phyloP scores from a whole-genome alignment of 352 stramenopile genomes.

The Phytophthora pseudosyringae region DNA sequence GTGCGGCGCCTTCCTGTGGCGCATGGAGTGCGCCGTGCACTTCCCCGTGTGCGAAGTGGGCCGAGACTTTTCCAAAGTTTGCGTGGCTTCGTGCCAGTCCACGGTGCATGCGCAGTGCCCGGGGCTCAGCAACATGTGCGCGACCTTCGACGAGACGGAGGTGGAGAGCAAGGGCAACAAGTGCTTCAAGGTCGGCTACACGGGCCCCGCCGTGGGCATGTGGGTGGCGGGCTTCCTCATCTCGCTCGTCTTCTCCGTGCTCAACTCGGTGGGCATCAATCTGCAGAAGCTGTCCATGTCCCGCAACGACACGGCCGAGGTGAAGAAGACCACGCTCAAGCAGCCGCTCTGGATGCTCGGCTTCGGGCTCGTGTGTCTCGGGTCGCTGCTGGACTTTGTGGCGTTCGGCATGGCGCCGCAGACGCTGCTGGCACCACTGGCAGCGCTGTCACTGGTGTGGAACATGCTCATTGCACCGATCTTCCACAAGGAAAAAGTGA shows the following conservation, averaged over 20 bases:
- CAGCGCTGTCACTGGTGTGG: constrained; percentile 90
- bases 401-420: constrained; percentile 92
- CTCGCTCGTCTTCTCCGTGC: constrained; percentile 87
- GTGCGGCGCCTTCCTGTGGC: constrained; percentile 63
- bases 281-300: constrained; percentile 92
- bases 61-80: constrained; percentile 70
- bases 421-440: constrained; percentile 89
- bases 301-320: constrained; percentile 65
- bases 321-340: constrained; percentile 79
- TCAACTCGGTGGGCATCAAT: constrained; percentile 92
- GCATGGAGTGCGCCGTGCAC: constrained; percentile 73
- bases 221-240: constrained; percentile 90
- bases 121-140: constrained; percentile 66
- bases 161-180: constrained; percentile 74
- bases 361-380: constrained; percentile 81
- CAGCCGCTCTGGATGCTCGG: constrained; percentile 92
- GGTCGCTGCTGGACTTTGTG: constrained; percentile 91
- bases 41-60: constrained; percentile 87
- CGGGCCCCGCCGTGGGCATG: constrained; percentile 75
- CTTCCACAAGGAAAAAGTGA: constrained; percentile 92
- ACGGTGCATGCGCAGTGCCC: constrained; percentile 67
- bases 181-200: constrained; percentile 84
- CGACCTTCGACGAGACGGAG: constrained; percentile 41
- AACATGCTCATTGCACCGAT: constrained; percentile 93
- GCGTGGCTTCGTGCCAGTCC: constrained; percentile 65